phyloP scores from a whole-genome alignment of 2,329 filamentous ascomycete species.

The Hyphodiscus sp. region DNA sequence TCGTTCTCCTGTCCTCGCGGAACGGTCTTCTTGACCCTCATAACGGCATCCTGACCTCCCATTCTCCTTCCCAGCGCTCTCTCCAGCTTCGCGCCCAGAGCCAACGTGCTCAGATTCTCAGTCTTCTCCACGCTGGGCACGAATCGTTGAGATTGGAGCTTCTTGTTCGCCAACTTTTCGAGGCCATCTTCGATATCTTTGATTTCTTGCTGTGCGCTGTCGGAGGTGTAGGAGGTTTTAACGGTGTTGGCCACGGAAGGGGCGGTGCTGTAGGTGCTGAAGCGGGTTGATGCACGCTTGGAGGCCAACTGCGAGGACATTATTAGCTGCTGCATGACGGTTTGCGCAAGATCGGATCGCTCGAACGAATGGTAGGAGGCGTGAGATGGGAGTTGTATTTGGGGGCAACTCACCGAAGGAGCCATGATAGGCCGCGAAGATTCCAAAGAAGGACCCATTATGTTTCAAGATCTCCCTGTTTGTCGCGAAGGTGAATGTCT shows the following conservation, averaged over 20 bases:
- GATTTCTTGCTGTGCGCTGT: slow-evolving; percentile 38
- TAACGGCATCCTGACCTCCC: slow-evolving; percentile 64
- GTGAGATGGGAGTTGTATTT: slow-evolving; percentile 9
- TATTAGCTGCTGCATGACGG: slow-evolving; percentile 7
- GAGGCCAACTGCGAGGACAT: slow-evolving; percentile 31
- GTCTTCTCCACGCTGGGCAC: slow-evolving; percentile 58
- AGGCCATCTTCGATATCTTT: slow-evolving; percentile 58
- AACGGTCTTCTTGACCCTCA: slow-evolving; percentile 35
- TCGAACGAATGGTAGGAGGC: slow-evolving; percentile 1
- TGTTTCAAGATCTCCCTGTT: slow-evolving; percentile 11
- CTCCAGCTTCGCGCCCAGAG: slow-evolving; percentile 68
- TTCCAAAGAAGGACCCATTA: slow-evolving; percentile 40
- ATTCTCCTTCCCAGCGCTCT: slow-evolving; percentile 62
- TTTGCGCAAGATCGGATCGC: not conserved
- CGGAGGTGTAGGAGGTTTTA: slow-evolving; percentile 25
- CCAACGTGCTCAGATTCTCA: slow-evolving; percentile 63
- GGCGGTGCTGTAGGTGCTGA: slow-evolving; percentile 44
- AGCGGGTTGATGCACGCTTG: slow-evolving; percentile 45
- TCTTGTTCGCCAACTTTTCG: slow-evolving; percentile 63
- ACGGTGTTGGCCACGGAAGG: slow-evolving; percentile 38
- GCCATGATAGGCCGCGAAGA: slow-evolving; percentile 50
- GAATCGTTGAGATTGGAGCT: slow-evolving; percentile 61
- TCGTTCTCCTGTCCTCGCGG: not conserved
- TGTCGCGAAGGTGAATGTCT: not conserved
- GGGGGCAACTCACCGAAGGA: slow-evolving; percentile 38